These are phyloP conservation scores for Leccinum proliferum DNA, from an alignment of 1,284 basidiomycete genomes.

Conservation along the genomic window DNA sequence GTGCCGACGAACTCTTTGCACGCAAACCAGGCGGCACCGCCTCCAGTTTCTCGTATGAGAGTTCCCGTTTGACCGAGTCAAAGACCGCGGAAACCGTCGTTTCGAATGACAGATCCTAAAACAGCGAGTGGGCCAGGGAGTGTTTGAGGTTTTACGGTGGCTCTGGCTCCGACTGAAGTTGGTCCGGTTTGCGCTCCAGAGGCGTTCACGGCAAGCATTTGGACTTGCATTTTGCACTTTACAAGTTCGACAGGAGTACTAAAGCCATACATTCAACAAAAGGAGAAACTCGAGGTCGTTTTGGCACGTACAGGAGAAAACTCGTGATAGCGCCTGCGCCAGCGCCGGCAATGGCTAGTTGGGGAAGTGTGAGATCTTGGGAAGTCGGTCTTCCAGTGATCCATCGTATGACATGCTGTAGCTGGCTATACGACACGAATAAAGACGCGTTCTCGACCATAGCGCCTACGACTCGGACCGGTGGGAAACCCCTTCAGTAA, in stretches of 20 bases:
- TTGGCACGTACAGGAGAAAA: constrained; percentile 70
- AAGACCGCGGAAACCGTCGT: constrained; percentile 75
- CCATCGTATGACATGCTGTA: constrained; percentile 64
- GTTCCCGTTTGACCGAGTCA: constrained; percentile 98
- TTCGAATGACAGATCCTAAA: constrained; percentile 58
- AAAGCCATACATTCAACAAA: constrained; percentile 1
- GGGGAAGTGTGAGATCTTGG: constrained; percentile 52
- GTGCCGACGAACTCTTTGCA: constrained; percentile 77
- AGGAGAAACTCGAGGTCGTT: background rate
- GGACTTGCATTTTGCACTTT: constrained; percentile 99
- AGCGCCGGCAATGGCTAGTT: constrained; percentile 78
- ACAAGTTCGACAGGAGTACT: constrained; percentile 92
- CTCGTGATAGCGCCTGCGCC: constrained; percentile 85
- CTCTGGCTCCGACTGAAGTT: constrained; percentile 4
- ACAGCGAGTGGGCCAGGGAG: constrained; percentile 67
- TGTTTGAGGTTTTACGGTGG: constrained; percentile 6
- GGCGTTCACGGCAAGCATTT: constrained; percentile 56
- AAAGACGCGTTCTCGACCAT: constrained; percentile 91
- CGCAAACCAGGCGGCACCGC: constrained; percentile 88
- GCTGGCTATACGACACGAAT: constrained; percentile 85
- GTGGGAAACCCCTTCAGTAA: constrained; percentile 80
- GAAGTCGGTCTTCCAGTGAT: constrained; percentile 27
- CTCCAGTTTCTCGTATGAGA: constrained; percentile 90
- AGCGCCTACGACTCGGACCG: constrained; percentile 75
- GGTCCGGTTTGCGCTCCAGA: constrained; percentile 19